These are phyloP conservation scores for Artemisia annua DNA, from an alignment of 129 eudicot species.

Conservation along the genomic window DNA sequence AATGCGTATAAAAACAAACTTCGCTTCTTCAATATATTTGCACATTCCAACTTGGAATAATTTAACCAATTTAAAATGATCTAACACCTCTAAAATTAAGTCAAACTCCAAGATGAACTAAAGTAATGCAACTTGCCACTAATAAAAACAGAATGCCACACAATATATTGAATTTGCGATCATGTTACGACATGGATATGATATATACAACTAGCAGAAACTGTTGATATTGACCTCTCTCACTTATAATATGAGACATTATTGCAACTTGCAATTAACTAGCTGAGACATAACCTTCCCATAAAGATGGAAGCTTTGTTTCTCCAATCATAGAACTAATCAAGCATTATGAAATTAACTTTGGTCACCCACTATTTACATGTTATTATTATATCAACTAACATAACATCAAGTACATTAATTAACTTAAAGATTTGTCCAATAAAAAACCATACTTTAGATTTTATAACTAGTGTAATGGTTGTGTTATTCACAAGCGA, in stretches of 20 bases:
- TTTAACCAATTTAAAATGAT: constrained; percentile 3
- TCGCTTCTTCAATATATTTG: background rate
- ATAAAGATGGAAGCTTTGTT: constrained; percentile 27
- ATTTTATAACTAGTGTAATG: background rate
- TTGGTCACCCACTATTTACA: constrained; percentile 29
- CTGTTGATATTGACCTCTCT: constrained; percentile 29
- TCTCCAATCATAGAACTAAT: constrained; percentile 24
- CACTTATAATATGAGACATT: constrained; percentile 9
- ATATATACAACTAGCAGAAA: constrained; percentile 8
- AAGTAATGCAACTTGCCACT: constrained; percentile 27
- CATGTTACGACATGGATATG: constrained; percentile 16
- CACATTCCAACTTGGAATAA: constrained; percentile 18
- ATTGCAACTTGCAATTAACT: constrained; percentile 30
- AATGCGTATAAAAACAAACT: background rate
- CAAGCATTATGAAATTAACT: constrained; percentile 22
- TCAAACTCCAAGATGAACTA: constrained; percentile 20
- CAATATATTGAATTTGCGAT: constrained; percentile 9
- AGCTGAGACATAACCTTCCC: constrained; percentile 31
- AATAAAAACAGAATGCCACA: background rate
- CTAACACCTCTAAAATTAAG: constrained; percentile 17
- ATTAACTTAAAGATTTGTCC: constrained; percentile 12
- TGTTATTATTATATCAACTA: constrained; percentile 11
- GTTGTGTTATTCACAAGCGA: background rate
- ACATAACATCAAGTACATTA: constrained; percentile 21
- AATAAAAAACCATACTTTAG: background rate